These are phyloP conservation scores for Eimeria nieschulzi DNA, from an alignment of 169 alveolate species.

Conservation along the genomic window DNA sequence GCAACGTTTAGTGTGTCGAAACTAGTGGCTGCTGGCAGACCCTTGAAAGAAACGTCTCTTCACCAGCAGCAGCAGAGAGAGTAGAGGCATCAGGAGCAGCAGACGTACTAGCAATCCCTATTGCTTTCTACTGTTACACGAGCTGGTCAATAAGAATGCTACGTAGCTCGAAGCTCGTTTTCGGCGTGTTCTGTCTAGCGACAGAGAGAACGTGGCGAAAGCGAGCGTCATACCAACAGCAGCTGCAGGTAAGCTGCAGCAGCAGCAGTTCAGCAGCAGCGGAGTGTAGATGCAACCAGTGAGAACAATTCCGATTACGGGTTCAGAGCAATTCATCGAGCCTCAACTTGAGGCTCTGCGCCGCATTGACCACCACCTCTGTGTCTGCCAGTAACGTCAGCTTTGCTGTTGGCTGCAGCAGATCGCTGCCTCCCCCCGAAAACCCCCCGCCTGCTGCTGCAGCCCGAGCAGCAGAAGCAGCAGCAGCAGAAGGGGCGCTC, in stretches of 20 bases:
- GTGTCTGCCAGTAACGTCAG: slow-evolving; percentile 15
- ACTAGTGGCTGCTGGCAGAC: too few species aligned
- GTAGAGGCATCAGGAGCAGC: not conserved
- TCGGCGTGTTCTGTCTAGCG: too few species aligned
- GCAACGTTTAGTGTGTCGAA: too few species aligned
- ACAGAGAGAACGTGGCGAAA: not conserved
- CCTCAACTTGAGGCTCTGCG: not conserved
- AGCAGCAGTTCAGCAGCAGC: slow-evolving; percentile 28
- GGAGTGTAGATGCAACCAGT: not conserved
- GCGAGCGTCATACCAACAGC: not conserved
- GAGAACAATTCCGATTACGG: not conserved
- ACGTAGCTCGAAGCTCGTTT: too few species aligned
- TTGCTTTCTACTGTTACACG: not conserved
- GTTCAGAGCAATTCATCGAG: not conserved
- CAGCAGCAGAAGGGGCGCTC: slow-evolving; percentile 1
- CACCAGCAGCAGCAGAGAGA: not conserved
- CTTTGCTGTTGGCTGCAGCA: slow-evolving; percentile 37
- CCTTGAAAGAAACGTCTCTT: too few species aligned
- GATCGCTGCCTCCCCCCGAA: not conserved
- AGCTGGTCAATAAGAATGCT: not conserved
- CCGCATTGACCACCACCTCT: not conserved
- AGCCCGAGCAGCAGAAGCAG: slow-evolving; percentile 22
- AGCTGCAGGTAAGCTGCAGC: slow-evolving; percentile 2
- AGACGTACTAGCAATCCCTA: not conserved
- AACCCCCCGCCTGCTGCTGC: not conserved